phyloP scores from a whole-genome alignment of 2,329 filamentous ascomycete species.

The Erysiphe pulchra region DNA sequence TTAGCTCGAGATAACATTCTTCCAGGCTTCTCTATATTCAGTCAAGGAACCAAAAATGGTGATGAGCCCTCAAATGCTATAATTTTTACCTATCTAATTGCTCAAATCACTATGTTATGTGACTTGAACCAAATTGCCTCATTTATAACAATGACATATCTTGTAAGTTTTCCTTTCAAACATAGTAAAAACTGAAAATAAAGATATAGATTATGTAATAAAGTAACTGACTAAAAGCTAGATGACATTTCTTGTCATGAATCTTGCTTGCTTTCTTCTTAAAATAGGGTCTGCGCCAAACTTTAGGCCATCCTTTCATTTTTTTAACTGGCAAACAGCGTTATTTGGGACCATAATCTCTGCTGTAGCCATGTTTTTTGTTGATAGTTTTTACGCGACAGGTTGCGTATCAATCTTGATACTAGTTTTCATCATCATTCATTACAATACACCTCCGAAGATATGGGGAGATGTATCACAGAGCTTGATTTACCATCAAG shows the following conservation, averaged over 20 bases:
- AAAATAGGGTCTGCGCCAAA: conserved; percentile 76
- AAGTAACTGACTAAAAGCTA: conserved; percentile 9
- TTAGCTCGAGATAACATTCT: conserved; percentile 56
- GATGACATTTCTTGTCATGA: conserved; percentile 81
- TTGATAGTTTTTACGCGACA: conserved; percentile 57
- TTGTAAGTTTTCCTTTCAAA: conserved; percentile 19
- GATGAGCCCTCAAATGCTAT: conserved; percentile 61
- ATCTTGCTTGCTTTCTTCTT: conserved; percentile 63
- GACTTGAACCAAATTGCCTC: conserved; percentile 76
- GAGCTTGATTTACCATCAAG: conserved; percentile 69
- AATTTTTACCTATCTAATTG: conserved; percentile 45
- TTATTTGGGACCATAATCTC: conserved; percentile 49
- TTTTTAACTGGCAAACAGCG: conserved; percentile 71
- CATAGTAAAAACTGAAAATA: neutral
- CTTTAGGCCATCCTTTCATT: conserved; percentile 68
- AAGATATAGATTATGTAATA: neutral
- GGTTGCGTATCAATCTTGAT: conserved; percentile 49
- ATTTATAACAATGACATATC: conserved; percentile 73
- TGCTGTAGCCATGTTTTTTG: conserved; percentile 68
- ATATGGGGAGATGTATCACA: conserved; percentile 80
- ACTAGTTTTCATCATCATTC: conserved; percentile 59
- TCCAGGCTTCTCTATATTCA: conserved; percentile 49
- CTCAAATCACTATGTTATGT: conserved; percentile 57
- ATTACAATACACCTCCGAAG: conserved; percentile 66
- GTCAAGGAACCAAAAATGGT: conserved; percentile 40